Base-by-base conservation (phyloP, 805 yeast genomes). In the Ogataea haglerorum region DNA sequence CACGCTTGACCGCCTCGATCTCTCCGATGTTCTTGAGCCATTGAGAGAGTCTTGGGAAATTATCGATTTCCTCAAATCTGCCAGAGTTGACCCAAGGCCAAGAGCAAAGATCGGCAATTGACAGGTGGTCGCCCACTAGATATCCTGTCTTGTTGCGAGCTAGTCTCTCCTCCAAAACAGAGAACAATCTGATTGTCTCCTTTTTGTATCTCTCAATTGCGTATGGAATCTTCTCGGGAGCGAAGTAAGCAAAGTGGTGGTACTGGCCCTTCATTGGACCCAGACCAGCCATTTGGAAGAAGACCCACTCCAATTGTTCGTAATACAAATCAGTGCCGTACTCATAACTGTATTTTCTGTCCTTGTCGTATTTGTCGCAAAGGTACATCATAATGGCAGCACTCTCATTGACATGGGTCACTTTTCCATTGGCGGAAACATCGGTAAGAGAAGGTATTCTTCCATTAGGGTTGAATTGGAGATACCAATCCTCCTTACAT, bases 241-340 rank as follows among this genome's bases (percentile, higher is more conserved):
- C 76, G 51, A 42, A 69, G 5, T 40, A 14, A 2, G 43, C 28
- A 53, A 79, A 81, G 54, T 73, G 80, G 45, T 60, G 56, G 30
- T 74, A 75, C 54, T 80, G 85, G 9, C 86, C 85, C 52, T 72
- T 79, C 70, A 72, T 75, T 42, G 85, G 85, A 23, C 82, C 81
- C 29, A 73, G 60, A 6, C 76, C 75, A 46, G 81, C 78, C 63
- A 74, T 69, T 50, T 78, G 82, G 68, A 76, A 80, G 30, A 68
- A 66, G 7, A 73, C 48, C 73, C 81, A 70, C 47, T 76, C 78
- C 49, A 72, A 53, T 54, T 73, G 71, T 47, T 68, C 70, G 59
- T 75, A 81, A 57, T 79, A 80, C 33, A 59, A 52, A 5, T 53
- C 56, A 19, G 77, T 58, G 2, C 65, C 68, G 5, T 54, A 46